Percentiles rank a stretch among this genome's conserved stretches.
Conservation (phyloP, 805 yeast genomes). For the Grigorovia humatica region DNA sequence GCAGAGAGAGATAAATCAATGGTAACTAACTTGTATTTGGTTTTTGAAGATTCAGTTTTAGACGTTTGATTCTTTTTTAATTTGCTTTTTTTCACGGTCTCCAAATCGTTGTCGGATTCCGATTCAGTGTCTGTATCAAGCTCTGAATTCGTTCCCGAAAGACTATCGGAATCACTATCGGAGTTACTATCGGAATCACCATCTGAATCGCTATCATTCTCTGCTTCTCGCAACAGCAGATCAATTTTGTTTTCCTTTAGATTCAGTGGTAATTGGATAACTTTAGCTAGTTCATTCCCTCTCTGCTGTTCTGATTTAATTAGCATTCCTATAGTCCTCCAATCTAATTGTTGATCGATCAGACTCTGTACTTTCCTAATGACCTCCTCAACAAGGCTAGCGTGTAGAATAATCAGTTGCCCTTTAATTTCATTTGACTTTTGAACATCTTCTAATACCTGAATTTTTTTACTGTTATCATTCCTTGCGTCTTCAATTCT, state of each 20-base stretch:
- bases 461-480: conserved; percentile 63
- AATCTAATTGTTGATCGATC: conserved; percentile 80
- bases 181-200: conserved; percentile 12
- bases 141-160: conserved; percentile 4
- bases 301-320: conserved; percentile 59
- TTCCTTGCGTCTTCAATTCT: conserved; percentile 63
- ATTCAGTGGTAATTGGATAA: conserved; percentile 58
- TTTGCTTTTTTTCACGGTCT: conserved; percentile 7
- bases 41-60: neutral
- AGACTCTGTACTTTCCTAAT: conserved; percentile 54
- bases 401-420: conserved; percentile 56
- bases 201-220: conserved; percentile 28
- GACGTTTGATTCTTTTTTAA: conserved; percentile 3
- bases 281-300: conserved; percentile 52
- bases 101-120: conserved; percentile 14
- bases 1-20: conserved; percentile 68
- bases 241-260: conserved; percentile 58
- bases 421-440: conserved; percentile 58
- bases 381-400: conserved; percentile 64
- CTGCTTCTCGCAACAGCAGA: conserved; percentile 38
- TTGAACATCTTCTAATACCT: conserved; percentile 54
- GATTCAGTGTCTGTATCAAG: conserved; percentile 4
- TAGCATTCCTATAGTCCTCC: conserved; percentile 77
- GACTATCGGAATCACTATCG: conserved; percentile 10
- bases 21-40: conserved; percentile 37